Percentiles rank a stretch among this genome's conserved stretches.
Conservation (phyloP, 768 basidiomycete species). For the Suillus clintonianus region DNA sequence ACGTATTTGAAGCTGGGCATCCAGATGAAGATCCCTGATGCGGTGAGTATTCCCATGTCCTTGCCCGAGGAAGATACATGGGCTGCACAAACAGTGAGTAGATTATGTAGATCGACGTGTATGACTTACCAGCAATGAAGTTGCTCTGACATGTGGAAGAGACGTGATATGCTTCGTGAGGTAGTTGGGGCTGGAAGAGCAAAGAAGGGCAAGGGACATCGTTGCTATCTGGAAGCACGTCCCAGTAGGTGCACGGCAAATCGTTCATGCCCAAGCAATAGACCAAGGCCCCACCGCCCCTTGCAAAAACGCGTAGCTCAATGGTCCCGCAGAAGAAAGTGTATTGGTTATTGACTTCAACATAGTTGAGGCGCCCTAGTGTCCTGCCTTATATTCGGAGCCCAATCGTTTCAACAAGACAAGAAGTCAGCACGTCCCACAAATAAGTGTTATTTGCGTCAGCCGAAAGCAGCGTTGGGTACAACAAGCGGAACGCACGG, state of each 20-base stretch:
- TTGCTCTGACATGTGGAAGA: conserved; percentile 5
- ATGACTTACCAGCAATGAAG: conserved; percentile 31
- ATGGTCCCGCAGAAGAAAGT: conserved; percentile 58
- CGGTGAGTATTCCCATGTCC: conserved; percentile 32
- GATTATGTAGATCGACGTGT: not conserved
- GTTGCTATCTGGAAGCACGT: conserved; percentile 24
- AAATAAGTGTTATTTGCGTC: conserved; percentile 48
- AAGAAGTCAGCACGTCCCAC: conserved; percentile 60
- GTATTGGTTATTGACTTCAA: conserved; percentile 59
- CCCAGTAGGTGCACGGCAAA: conserved; percentile 36
- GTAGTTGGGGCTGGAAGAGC: conserved; percentile 22
- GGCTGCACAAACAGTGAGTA: conserved; percentile 18
- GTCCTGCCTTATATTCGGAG: not conserved
- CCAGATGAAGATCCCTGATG: conserved; percentile 26
- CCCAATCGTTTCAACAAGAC: conserved; percentile 49
- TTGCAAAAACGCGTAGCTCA: conserved; percentile 55
- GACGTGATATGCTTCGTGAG: conserved; percentile 13
- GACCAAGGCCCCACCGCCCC: conserved; percentile 45
- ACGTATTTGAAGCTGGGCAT: conserved; percentile 28
- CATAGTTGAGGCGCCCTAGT: too few species aligned
- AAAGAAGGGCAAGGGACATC: conserved; percentile 7
- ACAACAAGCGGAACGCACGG: conserved; percentile 65
- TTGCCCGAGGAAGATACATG: conserved; percentile 53
- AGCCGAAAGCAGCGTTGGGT: conserved; percentile 62
- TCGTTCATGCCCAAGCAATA: conserved; percentile 43